Base-by-base conservation (phyloP, 2,329 filamentous ascomycete species). In the Ceratocystis destructans region DNA sequence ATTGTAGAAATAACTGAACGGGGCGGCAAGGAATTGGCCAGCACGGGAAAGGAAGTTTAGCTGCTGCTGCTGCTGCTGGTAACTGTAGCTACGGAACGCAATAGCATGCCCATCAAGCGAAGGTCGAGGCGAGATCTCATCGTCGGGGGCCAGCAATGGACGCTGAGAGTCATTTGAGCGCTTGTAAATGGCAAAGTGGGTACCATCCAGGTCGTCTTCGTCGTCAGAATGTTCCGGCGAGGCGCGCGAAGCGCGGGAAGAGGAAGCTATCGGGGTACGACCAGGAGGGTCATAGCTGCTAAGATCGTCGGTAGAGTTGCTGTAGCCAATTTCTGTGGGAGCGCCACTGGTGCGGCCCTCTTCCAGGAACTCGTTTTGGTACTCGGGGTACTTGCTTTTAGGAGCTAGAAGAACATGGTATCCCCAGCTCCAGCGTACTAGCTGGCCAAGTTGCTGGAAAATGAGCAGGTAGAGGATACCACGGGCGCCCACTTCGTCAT, bases 361-460 rank as follows among this genome's bases (percentile, higher is more conserved):
- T 71, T 84, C 83, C 20, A 77, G 72, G 15, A 78, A 74, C 67
- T 83, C 77, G 44, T 80, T 72, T 62, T 83, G 79, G 67, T 88
- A 86, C 64, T 88, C 84, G 12, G 82, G 79, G 72, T 89, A 90
- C 69, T 83, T 83, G 62, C 87, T 85, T 70, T 90, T 88, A 20
- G 93, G 90, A 20, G 92, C 92, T n/a, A 99, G 80, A 20, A 99
- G 80, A 46, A 97, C 87, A 72, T 96, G 91, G 75, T 96, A 97
- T 10, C 94, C 94, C 94, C 94, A 99, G 69, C 90, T 96, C 94
- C 94, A 99, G 68, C 94, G 85, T 22, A 99, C 87, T 31, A 97
- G 79, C 76, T 99, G 94, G 25, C 94, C 94, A 2, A 99, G 83
- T 75, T 99, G 94, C 77, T 99, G 94, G 77, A 99, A 99, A 70